Base-by-base conservation (phyloP, 768 basidiomycete genomes). In the Mycena kentingensis region DNA sequence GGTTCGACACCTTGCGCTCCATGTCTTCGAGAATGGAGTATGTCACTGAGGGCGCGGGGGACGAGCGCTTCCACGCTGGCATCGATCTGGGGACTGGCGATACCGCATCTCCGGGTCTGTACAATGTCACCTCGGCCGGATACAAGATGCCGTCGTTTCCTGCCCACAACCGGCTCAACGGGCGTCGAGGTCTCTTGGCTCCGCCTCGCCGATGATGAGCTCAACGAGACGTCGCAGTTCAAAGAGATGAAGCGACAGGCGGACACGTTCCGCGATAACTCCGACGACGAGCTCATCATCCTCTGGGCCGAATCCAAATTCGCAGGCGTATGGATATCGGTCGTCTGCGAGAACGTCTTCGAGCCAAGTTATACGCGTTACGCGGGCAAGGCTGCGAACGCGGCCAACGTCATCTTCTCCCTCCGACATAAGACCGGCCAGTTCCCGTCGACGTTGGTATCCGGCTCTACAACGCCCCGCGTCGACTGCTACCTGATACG, bases 81-180 rank as follows among this genome's bases (percentile, higher is more conserved):
- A 64, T 65, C 25, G 65, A 65, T 15, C 46, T 67, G 0, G 48
- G 66, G n/a, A 65, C 57, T 21, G 65, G 66, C 3, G 66, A 67
- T 50, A 55, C 62, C 13, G 56, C 56, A 5, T 67, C 65, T 2
- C 66, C 63, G 3, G 53, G 49, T 4, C 56, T 66, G 12, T 66
- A 62, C 60, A 65, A 50, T 31, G 29, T 66, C 10, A 66, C 58
- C 49, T 43, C 65, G 21, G 45, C 61, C 1, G 65, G 63, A 42
- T 35, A 63, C 12, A 28, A 18, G 3, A 31, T 65, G 15, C 29
- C 37, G 1, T n/a, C 28, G 5, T 49, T 63, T 46, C 13, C 34
- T 4, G 56, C 61, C 46, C 57, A 65, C 45, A 29, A 62, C 13
- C n/a, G 38, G 4, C 47, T 67, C 7, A 32, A 26, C 22, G 55